Base-by-base conservation (phyloP, 1,284 basidiomycete species). In the Melampsora abietis-canadensis region DNA sequence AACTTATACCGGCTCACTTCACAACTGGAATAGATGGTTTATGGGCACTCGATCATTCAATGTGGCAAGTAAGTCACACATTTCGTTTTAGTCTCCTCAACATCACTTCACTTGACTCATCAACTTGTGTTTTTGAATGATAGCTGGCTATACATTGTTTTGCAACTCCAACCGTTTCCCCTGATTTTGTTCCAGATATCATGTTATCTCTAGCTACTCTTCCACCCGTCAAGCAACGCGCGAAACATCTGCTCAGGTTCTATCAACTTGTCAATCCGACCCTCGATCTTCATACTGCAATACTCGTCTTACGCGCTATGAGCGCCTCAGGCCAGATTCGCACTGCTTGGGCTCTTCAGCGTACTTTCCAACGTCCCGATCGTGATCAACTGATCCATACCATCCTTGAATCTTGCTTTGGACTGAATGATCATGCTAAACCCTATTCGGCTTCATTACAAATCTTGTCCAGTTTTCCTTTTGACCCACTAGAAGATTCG, bases 1-100 rank as follows among this genome's bases (percentile, higher is more conserved):
- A 62, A 59, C 30, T 72, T 6, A 72, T 72, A n/a, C 69, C 69
- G 19, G 30, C 61, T 44, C 69, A 64, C 44, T 65, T 64, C 40
- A 64, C 19, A 54, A 61, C 34, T 31, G 62, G 69, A 37, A 44
- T 72, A 27, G 69, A 72, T 37, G 69, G 62, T 34, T n/a, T 72
- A n/a, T 72, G 69, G 69, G 61, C 62, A 40, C 69, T 72, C 69
- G 69, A 72, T 65, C 69, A 72, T 37, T 64, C 69, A 27, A 61
- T 64, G 59, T 72, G 69, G 69, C 46, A 72, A 62, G 69, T 65
- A 31, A 19, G 69, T 72, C 31, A 31, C 21, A 5, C 2, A n/a
- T 44, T 27, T 64, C 21, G n/a, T 4, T 17, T 37, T n/a, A 3
- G 6, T 17, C 5, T 17, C n/a, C 37, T 31, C 17, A 8, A n/a